phyloP scores from a whole-genome alignment of 2,329 filamentous ascomycete genomes.

The Colletotrichum godetiae region DNA sequence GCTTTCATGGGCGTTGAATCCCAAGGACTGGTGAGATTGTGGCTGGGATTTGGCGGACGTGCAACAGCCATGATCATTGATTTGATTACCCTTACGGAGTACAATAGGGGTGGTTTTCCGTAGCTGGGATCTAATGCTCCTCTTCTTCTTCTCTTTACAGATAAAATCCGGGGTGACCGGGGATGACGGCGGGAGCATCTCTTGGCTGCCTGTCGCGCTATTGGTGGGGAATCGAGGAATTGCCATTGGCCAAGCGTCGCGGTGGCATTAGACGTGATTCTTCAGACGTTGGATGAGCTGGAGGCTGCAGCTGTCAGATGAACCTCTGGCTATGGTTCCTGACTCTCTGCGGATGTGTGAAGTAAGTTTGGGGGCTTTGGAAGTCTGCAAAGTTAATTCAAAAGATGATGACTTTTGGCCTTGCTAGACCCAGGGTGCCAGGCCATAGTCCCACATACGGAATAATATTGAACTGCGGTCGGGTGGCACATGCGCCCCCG shows the following conservation, averaged over 20 bases:
- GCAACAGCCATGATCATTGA: neutral
- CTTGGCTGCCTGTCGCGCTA: conserved; percentile 2
- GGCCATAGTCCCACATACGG: neutral
- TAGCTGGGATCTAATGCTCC: too few relatives aligned
- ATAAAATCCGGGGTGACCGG: conserved; percentile 21
- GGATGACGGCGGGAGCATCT: conserved; percentile 3
- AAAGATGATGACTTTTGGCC: neutral
- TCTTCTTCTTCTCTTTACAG: neutral
- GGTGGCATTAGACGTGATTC: neutral
- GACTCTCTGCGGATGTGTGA: neutral
- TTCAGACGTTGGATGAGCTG: neutral
- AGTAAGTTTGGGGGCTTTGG: neutral
- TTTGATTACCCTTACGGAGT: neutral
- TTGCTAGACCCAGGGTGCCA: neutral
- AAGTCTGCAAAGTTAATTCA: neutral
- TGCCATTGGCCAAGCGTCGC: neutral
- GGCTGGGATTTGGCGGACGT: neutral
- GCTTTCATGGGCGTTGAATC: neutral
- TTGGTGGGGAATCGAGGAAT: neutral
- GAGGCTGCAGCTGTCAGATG: neutral
- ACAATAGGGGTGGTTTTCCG: neutral
- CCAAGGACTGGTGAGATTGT: neutral
- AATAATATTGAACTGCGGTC: neutral
- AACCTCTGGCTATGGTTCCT: neutral
- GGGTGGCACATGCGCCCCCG: neutral